Conservation (phyloP, 306 rosid species). For the Coriaria nepalensis region DNA sequence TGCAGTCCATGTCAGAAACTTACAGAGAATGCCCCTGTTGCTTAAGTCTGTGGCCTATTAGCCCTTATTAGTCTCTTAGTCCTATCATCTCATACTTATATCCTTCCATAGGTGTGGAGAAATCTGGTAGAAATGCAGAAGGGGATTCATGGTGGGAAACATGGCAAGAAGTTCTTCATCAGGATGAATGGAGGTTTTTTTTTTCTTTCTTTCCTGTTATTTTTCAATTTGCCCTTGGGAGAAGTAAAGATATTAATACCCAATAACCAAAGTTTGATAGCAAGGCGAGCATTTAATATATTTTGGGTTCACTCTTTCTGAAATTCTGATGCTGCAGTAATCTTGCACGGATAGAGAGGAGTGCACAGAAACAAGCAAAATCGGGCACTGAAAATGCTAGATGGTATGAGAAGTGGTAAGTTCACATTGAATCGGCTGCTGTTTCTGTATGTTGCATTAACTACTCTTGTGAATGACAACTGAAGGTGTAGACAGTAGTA, state of each 20-base stretch:
- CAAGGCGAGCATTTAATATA: neutral
- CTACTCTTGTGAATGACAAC: too few relatives aligned
- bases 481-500: neutral
- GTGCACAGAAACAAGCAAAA: conserved; percentile 96
- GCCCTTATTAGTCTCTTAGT: neutral
- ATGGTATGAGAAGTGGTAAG: conserved; percentile 97
- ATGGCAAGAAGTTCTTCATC: conserved; percentile 97
- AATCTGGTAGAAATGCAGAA: conserved; percentile 84
- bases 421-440: conserved; percentile 5
- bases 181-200: conserved; percentile 93
- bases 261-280: too few relatives aligned
- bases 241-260: too few relatives aligned
- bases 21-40: too few relatives aligned
- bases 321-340: conserved; percentile 43
- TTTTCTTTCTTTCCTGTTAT: conserved; percentile 6
- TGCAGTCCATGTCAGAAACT: too few relatives aligned
- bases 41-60: neutral
- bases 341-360: conserved; percentile 90
- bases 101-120: conserved; percentile 60
- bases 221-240: neutral
- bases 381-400: conserved; percentile 97
- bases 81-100: conserved; percentile 11
- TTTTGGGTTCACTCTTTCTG: neutral
- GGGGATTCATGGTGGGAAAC: conserved; percentile 99
- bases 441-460: neutral